A percentile compares a stretch with the other conserved stretches of the same genome.
Evolutionary conservation across 257 asterid genomes (phyloP).

Genomic region (Gentiana straminea): DNA sequence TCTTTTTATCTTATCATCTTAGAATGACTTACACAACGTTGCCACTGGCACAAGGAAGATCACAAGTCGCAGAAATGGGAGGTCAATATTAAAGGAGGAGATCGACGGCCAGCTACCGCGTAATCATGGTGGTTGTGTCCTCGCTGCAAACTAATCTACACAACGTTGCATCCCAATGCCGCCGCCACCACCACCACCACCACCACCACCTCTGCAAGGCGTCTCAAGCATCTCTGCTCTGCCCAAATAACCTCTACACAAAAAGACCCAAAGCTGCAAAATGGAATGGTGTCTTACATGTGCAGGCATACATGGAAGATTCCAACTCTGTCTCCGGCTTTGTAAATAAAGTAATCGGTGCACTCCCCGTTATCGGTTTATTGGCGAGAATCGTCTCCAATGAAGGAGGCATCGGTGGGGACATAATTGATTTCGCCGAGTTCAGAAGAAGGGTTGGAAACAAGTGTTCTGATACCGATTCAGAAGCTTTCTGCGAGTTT

Average conservation of each 20-base stretch:
- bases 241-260: conserved; percentile 35
- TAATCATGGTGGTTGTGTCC: conserved; percentile 57
- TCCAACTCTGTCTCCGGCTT: conserved; percentile 56
- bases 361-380: conserved; percentile 85
- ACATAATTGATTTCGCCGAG: conserved; percentile 80
- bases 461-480: conserved; percentile 76
- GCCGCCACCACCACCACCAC: conserved; percentile 2
- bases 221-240: conserved; percentile 38
- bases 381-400: conserved; percentile 64
- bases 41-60: neutral
- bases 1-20: no score
- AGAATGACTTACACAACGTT: no score
- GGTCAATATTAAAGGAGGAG: conserved; percentile 38
- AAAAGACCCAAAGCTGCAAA: conserved; percentile 18
- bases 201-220: conserved; percentile 1
- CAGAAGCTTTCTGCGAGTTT: conserved; percentile 66
- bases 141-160: conserved; percentile 49
- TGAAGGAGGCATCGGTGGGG: conserved; percentile 90
- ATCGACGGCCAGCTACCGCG: conserved; percentile 13
- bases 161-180: conserved; percentile 18
- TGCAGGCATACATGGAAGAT: conserved; percentile 81
- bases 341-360: conserved; percentile 67
- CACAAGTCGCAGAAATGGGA: conserved; percentile 19
- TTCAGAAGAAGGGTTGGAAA: conserved; percentile 84
- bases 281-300: conserved; percentile 29